Conservation (phyloP, 2,329 filamentous ascomycete species). For the Leptographium wingfieldii region DNA sequence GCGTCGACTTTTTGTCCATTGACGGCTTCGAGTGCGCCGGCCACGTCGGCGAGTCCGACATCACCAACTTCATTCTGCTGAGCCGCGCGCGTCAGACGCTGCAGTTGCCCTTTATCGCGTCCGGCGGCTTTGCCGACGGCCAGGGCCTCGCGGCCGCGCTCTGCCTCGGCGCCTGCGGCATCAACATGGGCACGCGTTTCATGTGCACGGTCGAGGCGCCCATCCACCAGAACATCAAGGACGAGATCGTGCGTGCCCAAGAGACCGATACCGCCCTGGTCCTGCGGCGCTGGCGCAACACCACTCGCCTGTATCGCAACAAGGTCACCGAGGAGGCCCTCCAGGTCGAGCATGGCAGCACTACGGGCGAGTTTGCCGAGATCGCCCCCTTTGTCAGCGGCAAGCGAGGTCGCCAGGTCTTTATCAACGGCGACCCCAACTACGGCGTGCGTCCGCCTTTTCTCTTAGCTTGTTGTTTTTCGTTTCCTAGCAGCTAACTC, state of each 20-base stretch:
- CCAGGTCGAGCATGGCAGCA: slow-evolving; percentile 72
- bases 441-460: slow-evolving; percentile 55
- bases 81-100: slow-evolving; percentile 74
- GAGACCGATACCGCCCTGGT: slow-evolving; percentile 89
- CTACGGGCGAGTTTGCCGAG: slow-evolving; percentile 77
- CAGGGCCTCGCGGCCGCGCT: slow-evolving; percentile 85
- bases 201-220: slow-evolving; percentile 93
- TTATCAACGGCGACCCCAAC: slow-evolving; percentile 81
- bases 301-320: slow-evolving; percentile 76
- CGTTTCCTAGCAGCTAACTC: slow-evolving; percentile 1
- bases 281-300: slow-evolving; percentile 86
- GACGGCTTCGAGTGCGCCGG: slow-evolving; percentile 96
- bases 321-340: slow-evolving; percentile 72
- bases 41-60: slow-evolving; percentile 77
- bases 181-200: slow-evolving; percentile 98
- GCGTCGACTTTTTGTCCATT: slow-evolving; percentile 92
- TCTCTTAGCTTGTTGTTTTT: background rate
- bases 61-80: slow-evolving; percentile 82
- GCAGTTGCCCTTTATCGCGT: slow-evolving; percentile 83
- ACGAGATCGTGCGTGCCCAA: slow-evolving; percentile 74
- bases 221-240: slow-evolving; percentile 87
- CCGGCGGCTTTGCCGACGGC: slow-evolving; percentile 89
- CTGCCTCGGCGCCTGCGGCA: slow-evolving; percentile 77
- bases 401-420: slow-evolving; percentile 81
- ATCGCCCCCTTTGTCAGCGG: slow-evolving; percentile 80